These are phyloP conservation scores for Bremia lactucae DNA, from an alignment of 352 stramenopile species.

Conservation along the genomic window DNA sequence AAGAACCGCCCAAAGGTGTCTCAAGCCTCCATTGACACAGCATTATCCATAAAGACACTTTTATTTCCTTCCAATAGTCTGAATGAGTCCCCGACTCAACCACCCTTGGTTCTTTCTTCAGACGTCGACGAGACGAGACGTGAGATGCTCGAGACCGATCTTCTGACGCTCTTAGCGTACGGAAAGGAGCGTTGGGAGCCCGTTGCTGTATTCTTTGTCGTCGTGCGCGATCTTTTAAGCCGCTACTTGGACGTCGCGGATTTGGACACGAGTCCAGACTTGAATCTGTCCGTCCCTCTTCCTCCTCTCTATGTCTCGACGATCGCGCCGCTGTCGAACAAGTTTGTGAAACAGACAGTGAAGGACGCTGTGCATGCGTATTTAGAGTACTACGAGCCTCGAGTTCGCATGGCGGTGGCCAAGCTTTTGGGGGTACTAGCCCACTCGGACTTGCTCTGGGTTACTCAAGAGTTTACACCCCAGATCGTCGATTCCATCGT, in stretches of 20 bases:
- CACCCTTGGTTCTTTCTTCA: background rate
- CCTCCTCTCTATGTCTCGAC: slow-evolving; percentile 8
- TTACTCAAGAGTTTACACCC: slow-evolving; percentile 49
- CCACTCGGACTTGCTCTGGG: slow-evolving; percentile 40
- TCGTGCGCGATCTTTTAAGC: slow-evolving; percentile 42
- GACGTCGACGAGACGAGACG: slow-evolving; percentile 12
- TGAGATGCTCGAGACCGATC: slow-evolving; percentile 34
- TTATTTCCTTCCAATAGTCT: slow-evolving; percentile 5
- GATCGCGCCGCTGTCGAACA: slow-evolving; percentile 25
- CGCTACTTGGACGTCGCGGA: slow-evolving; percentile 20
- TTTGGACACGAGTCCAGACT: slow-evolving; percentile 24
- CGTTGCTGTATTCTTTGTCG: slow-evolving; percentile 49
- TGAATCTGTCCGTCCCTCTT: slow-evolving; percentile 10
- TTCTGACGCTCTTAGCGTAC: slow-evolving; percentile 42
- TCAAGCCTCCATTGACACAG: slow-evolving; percentile 24
- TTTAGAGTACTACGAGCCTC: slow-evolving; percentile 81
- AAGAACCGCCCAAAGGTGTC: slow-evolving; percentile 58
- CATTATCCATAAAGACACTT: slow-evolving; percentile 28
- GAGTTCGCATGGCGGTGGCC: slow-evolving; percentile 71
- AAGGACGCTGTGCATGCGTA: slow-evolving; percentile 31
- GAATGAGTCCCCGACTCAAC: slow-evolving; percentile 2
- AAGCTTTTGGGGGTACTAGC: slow-evolving; percentile 62
- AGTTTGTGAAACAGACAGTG: slow-evolving; percentile 38
- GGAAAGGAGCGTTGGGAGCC: slow-evolving; percentile 64
- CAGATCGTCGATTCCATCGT: slow-evolving; percentile 71